Base-by-base conservation (phyloP, 257 asterid species). In the Capsicum baccatum region DNA sequence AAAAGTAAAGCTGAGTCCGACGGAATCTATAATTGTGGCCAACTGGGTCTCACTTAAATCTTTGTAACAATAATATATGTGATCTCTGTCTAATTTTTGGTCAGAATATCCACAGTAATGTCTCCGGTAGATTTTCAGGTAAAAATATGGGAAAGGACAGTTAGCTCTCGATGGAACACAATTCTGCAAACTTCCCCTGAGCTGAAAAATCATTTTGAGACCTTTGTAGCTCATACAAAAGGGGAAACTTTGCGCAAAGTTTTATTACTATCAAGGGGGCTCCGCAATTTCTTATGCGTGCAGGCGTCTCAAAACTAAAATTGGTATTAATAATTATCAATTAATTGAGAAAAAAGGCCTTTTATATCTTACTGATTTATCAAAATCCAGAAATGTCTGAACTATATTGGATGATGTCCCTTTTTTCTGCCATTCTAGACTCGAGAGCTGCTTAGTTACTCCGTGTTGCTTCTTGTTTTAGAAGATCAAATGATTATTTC, bases 1-100 rank as follows among this genome's bases (percentile, higher is more conserved):
- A 83, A 86, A 87, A 87, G 88, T 82, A 83, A 92, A 71, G 94
- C 94, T 89, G 60, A 91, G 93, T 79, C 90, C 85, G 91, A 94
- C 87, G 60, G 92, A 89, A 83, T 94, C 98, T 59, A 90, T 83
- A 69, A 90, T 6, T 21, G 97, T 92, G 26, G 87, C 88, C 83
- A 95, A 83, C 39, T 81, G 84, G 83, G 88, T 88, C 83, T 90
- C 88, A 59, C 98, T 90, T 87, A 92, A 78, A 57, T 86, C 87
- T 86, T 94, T 88, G 64, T 93, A 92, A 58, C 83, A 71, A 93
- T 87, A 5, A 93, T 86, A 83, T 86, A 86, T 87, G 88, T 85
- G 83, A 92, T 79, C 55, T 82, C 76, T 19, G 64, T 69, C 90
- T 86, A 70, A 82, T 56, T 88, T 13, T 87, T 86, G 6, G 89